Base-by-base conservation (phyloP, 345 rosid species). In the Carallia pectinifolia region DNA sequence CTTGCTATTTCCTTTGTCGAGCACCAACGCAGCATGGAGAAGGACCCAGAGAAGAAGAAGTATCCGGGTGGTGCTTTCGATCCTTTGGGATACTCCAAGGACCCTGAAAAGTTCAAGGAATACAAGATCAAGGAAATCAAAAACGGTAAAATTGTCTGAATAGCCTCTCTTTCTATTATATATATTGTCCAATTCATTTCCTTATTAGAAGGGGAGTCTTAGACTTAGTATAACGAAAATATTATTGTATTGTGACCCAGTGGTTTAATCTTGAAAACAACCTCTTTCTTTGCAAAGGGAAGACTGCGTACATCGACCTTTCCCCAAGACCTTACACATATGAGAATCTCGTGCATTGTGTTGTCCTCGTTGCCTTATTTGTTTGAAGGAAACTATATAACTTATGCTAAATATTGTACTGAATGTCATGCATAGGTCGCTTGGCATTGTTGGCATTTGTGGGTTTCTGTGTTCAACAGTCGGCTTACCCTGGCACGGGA, bases 1-100 rank as follows among this genome's bases (percentile, higher is more conserved):
- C 2, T 95, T 0, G 82, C 97, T 70, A 87, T 95, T 34, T 83
- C 97, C 53, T 92, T 95, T 17, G 97, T 90, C 0, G 99, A 95
- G 89, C 97, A 95, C 86, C 99, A 95, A 74, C 86, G 99, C 19
- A 95, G 96, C 86, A 92, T 91, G 96, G 99, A 95, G 92, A 95
- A 92, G 79, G 92, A 92, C 81, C 74, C 91, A 0, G 99, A 89
- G 88, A 95, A 85, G 84, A 91, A 83, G 90, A 95, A 95, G 86
- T 95, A 95, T 84, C 97, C 97, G 0, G 99, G 99, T 53, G 97
- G 97, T 27, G 97, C 99, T 58, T 95, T 95, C 47, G 99, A 95
- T 53, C 99, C 99, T 13, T 75, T 95, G 66, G 97, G 99, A 53
- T 95, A 84, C 90, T 95, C 97, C 64, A 95, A 90, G 75, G 97